A percentile compares a stretch with the other conserved stretches of the same genome.
Evolutionary conservation across 768 basidiomycete genomes (phyloP).

Genomic region (Gymnopilus dilepis): DNA sequence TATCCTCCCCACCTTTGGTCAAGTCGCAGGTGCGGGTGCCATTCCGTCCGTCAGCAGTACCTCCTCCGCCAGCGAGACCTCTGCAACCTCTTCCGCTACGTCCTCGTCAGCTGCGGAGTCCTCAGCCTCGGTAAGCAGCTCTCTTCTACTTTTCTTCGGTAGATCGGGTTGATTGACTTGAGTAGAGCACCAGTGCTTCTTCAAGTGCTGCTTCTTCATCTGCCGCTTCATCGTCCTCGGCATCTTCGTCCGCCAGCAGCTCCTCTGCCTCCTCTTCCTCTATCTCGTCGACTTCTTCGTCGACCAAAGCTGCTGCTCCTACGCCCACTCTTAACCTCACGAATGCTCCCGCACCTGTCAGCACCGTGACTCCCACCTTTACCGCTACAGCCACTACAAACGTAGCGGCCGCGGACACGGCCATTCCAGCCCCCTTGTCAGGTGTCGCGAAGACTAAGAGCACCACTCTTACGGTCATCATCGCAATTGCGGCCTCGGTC

Average conservation of each 20-base stretch:
- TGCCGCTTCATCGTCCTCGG: slow-evolving; percentile 16
- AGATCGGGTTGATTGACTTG: slow-evolving; percentile 12
- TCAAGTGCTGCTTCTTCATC: slow-evolving; percentile 11
- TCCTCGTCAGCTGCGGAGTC: slow-evolving; percentile 11
- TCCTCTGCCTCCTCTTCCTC: slow-evolving; percentile 21
- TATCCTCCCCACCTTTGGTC: slow-evolving; percentile 17
- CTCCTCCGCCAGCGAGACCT: slow-evolving; percentile 5
- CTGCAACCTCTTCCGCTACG: slow-evolving; percentile 15
- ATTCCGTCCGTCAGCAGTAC: slow-evolving; percentile 30
- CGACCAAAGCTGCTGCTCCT: slow-evolving; percentile 20
- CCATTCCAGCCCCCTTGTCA: slow-evolving; percentile 31
- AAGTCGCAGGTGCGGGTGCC: slow-evolving; percentile 39
- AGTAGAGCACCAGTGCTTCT: not conserved
- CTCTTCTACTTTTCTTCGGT: slow-evolving; percentile 7
- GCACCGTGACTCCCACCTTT: slow-evolving; percentile 23
- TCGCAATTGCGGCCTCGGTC: slow-evolving; percentile 70
- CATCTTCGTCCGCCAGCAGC: slow-evolving; percentile 11
- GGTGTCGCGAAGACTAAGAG: slow-evolving; percentile 37
- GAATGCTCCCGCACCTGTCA: slow-evolving; percentile 21
- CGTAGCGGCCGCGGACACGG: slow-evolving; percentile 28
- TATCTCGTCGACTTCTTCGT: slow-evolving; percentile 16
- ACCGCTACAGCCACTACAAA: slow-evolving; percentile 31
- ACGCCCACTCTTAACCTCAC: slow-evolving; percentile 27
- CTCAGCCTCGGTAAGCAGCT: slow-evolving; percentile 5
- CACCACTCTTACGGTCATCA: slow-evolving; percentile 64